Base-by-base conservation (phyloP, 2,329 filamentous ascomycete species). In the Chalaropsis thielavioides region DNA sequence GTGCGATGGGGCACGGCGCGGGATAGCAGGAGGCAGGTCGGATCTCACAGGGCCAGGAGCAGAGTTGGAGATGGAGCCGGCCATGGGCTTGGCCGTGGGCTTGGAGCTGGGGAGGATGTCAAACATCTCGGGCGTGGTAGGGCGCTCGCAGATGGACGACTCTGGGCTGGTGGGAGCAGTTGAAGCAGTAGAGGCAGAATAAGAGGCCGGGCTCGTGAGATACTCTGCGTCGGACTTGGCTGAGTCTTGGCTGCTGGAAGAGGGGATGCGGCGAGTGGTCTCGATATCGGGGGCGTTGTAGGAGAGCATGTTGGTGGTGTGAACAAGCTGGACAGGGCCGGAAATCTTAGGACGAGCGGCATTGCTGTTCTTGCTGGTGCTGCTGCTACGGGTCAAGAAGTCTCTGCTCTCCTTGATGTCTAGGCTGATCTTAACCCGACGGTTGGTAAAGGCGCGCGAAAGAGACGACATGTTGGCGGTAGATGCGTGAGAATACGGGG, bases 231-330 rank as follows among this genome's bases (percentile, higher is more conserved):
- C 84, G 15, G 67, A 88, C 69, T 81, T 80, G 66, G 75, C 76
- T 2, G 81, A 78, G 38, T 76, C 77, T 70, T 78, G 79, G 72
- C 78, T 78, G 72, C 78, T 78, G 46, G 81, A 83, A 11, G 78
- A 77, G n/a, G 73, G 70, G n/a, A 69, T 73, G 72, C 72, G 80
- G 56, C 78, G 78, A 15, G 61, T n/a, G 38, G 64, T 41, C 1
- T 66, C 61, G 68, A 96, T 85, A 72, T 96, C 88, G 62, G 92
- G 92, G 10, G 94, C 92, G 72, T 92, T 92, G 81, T 96, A 96
- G 7, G 90, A 91, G 64, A 96, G 86, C 83, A 95, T 90, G 76
- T 97, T 99, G 70, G 94, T 97, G 4, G 92, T 96, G 67, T 94
- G 95, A 61, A 96, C 80, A 68, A 99, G 81, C 75, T 91, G 86